These are phyloP conservation scores for Agrocybe pediades DNA, from an alignment of 768 basidiomycete genomes.

Conservation along the genomic window DNA sequence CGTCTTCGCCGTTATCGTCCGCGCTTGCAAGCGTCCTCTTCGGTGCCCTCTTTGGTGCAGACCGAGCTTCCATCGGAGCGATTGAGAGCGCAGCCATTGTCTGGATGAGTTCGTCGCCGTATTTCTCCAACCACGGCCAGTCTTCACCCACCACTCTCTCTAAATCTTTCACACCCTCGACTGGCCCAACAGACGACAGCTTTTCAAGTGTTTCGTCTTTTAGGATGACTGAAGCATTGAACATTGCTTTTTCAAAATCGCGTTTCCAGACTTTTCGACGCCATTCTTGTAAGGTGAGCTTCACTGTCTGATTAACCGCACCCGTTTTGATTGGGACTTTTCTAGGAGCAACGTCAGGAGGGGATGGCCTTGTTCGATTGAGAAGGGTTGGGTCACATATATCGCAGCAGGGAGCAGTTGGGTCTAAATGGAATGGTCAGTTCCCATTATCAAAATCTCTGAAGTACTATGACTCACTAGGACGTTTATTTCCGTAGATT, in stretches of 20 bases:
- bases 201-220: conserved; percentile 9
- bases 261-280: conserved; percentile 6
- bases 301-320: conserved; percentile 1
- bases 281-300: conserved; percentile 12
- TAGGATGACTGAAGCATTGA: conserved; percentile 12
- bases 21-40: too few relatives aligned
- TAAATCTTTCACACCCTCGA: conserved; percentile 1
- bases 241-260: conserved; percentile 13
- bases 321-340: conserved; percentile 12
- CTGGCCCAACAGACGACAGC: conserved; percentile 19
- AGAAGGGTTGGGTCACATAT: conserved; percentile 16
- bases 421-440: conserved; percentile 2
- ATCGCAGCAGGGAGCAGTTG: conserved; percentile 27
- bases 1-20: too few relatives aligned
- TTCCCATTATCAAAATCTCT: background rate
- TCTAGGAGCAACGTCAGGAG: background rate
- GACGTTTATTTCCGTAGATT: conserved; percentile 17
- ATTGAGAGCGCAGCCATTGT: too few relatives aligned
- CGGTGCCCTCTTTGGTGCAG: too few relatives aligned
- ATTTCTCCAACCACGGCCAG: conserved; percentile 22
- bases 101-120: too few relatives aligned
- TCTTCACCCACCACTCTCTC: conserved; percentile 11
- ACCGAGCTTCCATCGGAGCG: too few relatives aligned
- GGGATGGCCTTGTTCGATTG: conserved; percentile 13
- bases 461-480: conserved; percentile 10